Conservation (phyloP, 2,329 filamentous ascomycete species). For the Curvularia sp. region DNA sequence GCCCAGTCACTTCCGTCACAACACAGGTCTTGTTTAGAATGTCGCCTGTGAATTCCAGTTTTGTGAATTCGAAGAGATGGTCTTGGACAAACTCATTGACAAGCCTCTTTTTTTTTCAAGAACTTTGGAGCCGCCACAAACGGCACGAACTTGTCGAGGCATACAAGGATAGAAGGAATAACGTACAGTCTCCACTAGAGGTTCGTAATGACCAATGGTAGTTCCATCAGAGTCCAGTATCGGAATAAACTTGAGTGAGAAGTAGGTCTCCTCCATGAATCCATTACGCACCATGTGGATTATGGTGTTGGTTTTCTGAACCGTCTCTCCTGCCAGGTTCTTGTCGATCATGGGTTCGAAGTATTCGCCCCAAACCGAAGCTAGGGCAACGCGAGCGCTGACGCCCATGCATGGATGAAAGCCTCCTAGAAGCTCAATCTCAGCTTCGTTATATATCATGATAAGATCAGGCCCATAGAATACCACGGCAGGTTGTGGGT, state of each 20-base stretch:
- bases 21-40: background rate
- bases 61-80: background rate
- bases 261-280: conserved; percentile 78
- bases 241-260: conserved; percentile 79
- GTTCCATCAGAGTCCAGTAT: conserved; percentile 73
- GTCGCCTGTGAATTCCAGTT: background rate
- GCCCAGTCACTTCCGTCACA: background rate
- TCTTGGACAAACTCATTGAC: no score
- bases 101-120: background rate
- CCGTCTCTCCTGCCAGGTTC: conserved; percentile 32
- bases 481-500: conserved; percentile 65
- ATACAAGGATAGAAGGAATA: background rate
- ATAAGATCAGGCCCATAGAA: conserved; percentile 55
- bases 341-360: conserved; percentile 35
- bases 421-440: conserved; percentile 39
- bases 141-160: background rate
- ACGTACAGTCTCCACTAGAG: conserved; percentile 76
- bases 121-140: background rate
- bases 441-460: conserved; percentile 51
- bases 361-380: conserved; percentile 65
- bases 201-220: conserved; percentile 77
- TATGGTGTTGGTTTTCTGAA: conserved; percentile 67
- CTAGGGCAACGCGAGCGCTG: conserved; percentile 67
- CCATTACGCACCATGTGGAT: conserved; percentile 73
- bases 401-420: conserved; percentile 66